Percentiles rank a stretch among this genome's conserved stretches.
Conservation (phyloP, 1,284 basidiomycete genomes). For the Tilletia caries region DNA sequence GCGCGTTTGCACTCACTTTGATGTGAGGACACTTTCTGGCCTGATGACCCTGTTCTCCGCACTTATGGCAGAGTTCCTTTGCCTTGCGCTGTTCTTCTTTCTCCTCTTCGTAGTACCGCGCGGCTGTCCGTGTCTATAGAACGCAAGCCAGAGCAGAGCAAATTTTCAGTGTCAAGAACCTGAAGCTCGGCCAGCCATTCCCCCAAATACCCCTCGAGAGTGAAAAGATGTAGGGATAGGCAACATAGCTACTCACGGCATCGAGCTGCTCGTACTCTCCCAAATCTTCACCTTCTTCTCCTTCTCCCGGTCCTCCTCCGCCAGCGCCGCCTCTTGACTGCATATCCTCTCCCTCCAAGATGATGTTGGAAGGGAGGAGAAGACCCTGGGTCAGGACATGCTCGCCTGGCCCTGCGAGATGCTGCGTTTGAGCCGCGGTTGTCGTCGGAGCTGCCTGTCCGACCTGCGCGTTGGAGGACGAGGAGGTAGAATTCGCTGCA, state of each 20-base stretch:
- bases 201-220: background rate
- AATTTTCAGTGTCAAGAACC: background rate
- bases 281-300: constrained; percentile 19
- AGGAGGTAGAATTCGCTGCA: background rate
- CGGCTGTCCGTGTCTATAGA: constrained; percentile 17
- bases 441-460: background rate
- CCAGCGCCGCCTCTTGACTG: background rate
- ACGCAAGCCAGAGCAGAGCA: background rate
- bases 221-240: background rate
- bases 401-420: constrained; percentile 1
- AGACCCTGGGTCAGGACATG: constrained; percentile 2
- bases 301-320: background rate
- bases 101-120: constrained; percentile 40
- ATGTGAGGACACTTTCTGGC: constrained; percentile 36
- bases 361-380: background rate
- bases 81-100: constrained; percentile 31
- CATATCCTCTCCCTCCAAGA: background rate
- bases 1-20: constrained; percentile 24
- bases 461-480: background rate
- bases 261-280: constrained; percentile 40
- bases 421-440: background rate
- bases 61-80: constrained; percentile 32
- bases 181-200: background rate
- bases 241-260: constrained; percentile 2
- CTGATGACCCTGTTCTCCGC: constrained; percentile 41